Evolutionary conservation across 805 yeast species (phyloP), one percentile per base, ranked within the genome.

Genomic region (Dipodascopsis uninucleata): DNA sequence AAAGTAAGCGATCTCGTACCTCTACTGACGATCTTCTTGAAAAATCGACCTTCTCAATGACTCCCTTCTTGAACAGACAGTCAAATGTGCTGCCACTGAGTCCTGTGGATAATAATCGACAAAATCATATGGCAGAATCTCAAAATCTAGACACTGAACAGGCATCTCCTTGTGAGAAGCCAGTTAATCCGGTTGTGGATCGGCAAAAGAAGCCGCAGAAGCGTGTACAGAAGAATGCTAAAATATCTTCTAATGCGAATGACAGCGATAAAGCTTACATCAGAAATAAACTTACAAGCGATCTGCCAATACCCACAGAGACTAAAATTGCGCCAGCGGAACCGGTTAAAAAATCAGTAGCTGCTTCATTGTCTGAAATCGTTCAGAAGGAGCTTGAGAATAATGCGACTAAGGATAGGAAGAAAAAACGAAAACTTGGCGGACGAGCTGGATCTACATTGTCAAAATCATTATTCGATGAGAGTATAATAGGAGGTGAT

Each of bases 31-130:
- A 40, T 21, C 25, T 41, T 10, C 23, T 50, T 31, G 55, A 43
- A n/a, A 32, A 49, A 25, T 48, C 55, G 2, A 34, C 36, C 8
- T 48, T 48, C 26, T 47, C 53, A 5, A 47, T 41, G 49, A 50
- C 55, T 4, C 53, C 55, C 7, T 49, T 49, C 21, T 25, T 48
- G 22, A 29, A 46, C 7, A 32, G 53, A 17, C 29, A 31, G 16
- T 26, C 47, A 4, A 25, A 35, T 18, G 12, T 17, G 16, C 36
- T 36, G 18, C 44, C 42, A 12, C 29, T 47, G 29, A 47, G 44
- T 17, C 45, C 53, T 10, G 24, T 45, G 14, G 43, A 43, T 34
- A 31, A 24, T 9, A 43, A 47, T 24, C 23, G 31, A 12, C 18
- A 20, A n/a, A 25, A 25, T 22, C 18, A 8, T 12, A 10, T 16